Evolutionary conservation across 1,284 basidiomycete genomes (phyloP).

Genomic region (Acaromyces ingoldii): DNA sequence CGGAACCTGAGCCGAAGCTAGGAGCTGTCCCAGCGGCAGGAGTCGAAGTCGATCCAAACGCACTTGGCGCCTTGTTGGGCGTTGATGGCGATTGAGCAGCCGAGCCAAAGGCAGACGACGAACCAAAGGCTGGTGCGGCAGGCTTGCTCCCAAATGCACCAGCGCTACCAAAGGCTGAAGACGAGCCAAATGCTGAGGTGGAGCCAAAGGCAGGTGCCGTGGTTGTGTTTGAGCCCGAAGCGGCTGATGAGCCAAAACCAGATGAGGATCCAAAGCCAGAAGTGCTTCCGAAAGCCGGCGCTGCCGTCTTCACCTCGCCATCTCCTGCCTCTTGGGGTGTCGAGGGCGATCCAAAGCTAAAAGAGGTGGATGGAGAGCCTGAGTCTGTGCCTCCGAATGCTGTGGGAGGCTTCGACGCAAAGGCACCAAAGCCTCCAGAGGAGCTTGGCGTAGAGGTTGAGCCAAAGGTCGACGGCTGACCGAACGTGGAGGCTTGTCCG

Average conservation of each 20-base stretch:
- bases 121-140: conserved; percentile 2
- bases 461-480: too few species aligned
- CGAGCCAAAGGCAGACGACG: conserved; percentile 50
- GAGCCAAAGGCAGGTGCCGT: not conserved
- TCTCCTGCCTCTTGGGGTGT: too few species aligned
- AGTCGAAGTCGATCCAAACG: too few species aligned
- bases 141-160: not conserved
- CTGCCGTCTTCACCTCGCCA: too few species aligned
- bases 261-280: conserved; percentile 1
- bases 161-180: conserved; percentile 12
- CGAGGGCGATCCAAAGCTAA: too few species aligned
- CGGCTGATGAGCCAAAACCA: not conserved
- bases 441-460: too few species aligned
- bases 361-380: too few species aligned
- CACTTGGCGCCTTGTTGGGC: conserved; percentile 17
- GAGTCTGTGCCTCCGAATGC: too few species aligned
- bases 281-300: not conserved
- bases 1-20: too few species aligned
- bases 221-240: not conserved
- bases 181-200: not conserved
- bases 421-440: too few species aligned
- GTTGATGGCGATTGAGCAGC: conserved; percentile 26
- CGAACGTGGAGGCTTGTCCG: not conserved
- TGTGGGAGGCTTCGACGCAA: too few species aligned
- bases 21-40: too few species aligned